phyloP scores from a whole-genome alignment of 31 red algal species.

The Asparagopsis taxiformis region DNA sequence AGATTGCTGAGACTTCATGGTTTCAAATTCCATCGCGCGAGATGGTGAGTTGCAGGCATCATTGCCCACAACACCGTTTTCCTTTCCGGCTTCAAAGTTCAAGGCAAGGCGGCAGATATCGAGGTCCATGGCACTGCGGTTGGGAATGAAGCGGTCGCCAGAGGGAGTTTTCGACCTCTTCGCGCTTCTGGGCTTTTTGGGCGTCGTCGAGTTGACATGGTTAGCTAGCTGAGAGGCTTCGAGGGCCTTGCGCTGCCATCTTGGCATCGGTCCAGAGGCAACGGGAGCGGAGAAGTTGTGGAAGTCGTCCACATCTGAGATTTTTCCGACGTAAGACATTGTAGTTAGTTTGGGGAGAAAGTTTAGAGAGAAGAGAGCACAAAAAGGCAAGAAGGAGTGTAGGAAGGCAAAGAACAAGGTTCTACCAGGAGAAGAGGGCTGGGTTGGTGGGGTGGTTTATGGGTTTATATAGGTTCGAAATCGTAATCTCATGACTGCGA shows the following conservation, averaged over 20 bases:
- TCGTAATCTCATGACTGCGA: too few relatives aligned
- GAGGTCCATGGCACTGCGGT: slow-evolving; percentile 87
- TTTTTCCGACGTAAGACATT: slow-evolving; percentile 43
- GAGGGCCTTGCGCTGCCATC: slow-evolving; percentile 80
- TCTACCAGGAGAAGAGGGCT: too few relatives aligned
- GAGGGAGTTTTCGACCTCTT: slow-evolving; percentile 41
- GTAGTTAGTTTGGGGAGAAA: slow-evolving; percentile 7
- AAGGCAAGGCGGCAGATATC: slow-evolving; percentile 76
- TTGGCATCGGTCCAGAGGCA: slow-evolving; percentile 36
- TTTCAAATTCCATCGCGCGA: not conserved
- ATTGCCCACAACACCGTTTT: slow-evolving; percentile 42
- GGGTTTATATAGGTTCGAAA: too few relatives aligned
- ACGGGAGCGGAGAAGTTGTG: slow-evolving; percentile 63
- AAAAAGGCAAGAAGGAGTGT: not conserved
- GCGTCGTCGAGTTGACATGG: slow-evolving; percentile 12
- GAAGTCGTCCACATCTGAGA: slow-evolving; percentile 61
- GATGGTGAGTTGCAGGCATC: not conserved
- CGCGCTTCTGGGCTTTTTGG: slow-evolving; percentile 4
- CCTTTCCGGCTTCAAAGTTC: slow-evolving; percentile 36
- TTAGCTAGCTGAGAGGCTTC: slow-evolving; percentile 32
- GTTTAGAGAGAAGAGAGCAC: not conserved
- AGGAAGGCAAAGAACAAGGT: too few relatives aligned
- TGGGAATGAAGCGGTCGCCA: slow-evolving; percentile 95
- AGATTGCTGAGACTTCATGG: slow-evolving; percentile 5
- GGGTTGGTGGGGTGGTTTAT: too few relatives aligned